Base-by-base conservation (phyloP, 2,329 filamentous ascomycete species). In the Apiospora sp. region DNA sequence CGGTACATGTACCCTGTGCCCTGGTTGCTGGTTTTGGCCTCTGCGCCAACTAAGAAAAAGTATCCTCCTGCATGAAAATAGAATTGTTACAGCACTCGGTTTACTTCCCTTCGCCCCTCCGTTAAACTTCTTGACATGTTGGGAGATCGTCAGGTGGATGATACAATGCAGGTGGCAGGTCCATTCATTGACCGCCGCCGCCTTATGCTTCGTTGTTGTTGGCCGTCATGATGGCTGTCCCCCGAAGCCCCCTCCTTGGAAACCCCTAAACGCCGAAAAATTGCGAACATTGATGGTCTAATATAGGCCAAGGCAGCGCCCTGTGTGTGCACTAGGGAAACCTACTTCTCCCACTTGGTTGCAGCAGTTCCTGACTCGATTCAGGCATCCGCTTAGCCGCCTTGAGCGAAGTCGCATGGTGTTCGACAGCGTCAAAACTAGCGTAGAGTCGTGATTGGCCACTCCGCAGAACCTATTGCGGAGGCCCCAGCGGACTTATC, bases 391-490 rank as follows among this genome's bases (percentile, higher is more conserved):
- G 67, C 67, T 49, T 69, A 69, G 67, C 67, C 44, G 27, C 48
- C 43, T 69, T 49, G 44, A 69, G 67, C 67, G 34, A 64, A 64
- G 58, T 49, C 48, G 43, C 67, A 49, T 34, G 67, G 67, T 49
- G 44, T 37, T 69, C 67, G 67, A 69, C 67, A 69, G 67, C 67
- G 67, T 69, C 44, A 37, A 14, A 48, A 37, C 67, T 72, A 71
- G 71, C 48, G 68, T 67, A 61, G 27, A 49, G 72, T 46, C 48
- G 34, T 72, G 71, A 73, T 73, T 73, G 72, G 72, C 72, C 54
- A 70, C 72, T 73, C 72, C 72, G 61, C 72, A 73, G 67, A 51
- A 67, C 46, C 46, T 49, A 64, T 69, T 72, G 72, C 70, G 72
- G 72, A 73, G 71, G 67, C 44, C 67, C 67, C 67, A 69, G 24